These are phyloP conservation scores for Colletotrichum sp. DNA, from an alignment of 2,329 filamentous ascomycete genomes.

Conservation along the genomic window DNA sequence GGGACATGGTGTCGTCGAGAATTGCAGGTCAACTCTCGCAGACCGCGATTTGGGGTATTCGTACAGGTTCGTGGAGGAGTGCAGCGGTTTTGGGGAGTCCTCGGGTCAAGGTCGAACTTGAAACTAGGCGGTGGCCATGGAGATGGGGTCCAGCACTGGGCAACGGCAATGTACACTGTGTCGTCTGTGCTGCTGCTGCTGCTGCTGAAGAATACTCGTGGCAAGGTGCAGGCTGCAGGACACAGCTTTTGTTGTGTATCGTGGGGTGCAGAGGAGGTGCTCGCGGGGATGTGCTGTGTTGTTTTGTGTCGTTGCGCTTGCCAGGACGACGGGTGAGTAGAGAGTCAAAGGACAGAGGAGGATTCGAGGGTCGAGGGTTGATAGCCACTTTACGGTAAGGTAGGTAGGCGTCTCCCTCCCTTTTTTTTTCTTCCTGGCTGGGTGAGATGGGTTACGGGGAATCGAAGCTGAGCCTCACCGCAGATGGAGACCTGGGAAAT, in stretches of 20 bases:
- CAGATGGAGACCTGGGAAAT: conserved; percentile 6
- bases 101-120: background rate
- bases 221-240: background rate
- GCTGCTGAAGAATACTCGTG: background rate
- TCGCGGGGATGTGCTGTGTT: background rate
- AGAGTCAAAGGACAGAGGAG: background rate
- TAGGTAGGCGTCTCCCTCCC: background rate
- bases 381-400: background rate
- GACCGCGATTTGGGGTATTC: background rate
- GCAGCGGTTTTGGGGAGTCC: background rate
- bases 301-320: background rate
- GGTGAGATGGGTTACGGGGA: conserved; percentile 15
- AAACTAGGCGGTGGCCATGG: conserved; percentile 20
- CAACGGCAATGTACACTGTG: background rate
- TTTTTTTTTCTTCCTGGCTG: background rate
- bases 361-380: background rate
- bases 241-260: background rate
- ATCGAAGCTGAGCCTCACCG: conserved; percentile 20
- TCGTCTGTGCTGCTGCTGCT: conserved; percentile 14
- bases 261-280: background rate
- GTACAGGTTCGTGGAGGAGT: background rate
- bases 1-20: conserved; percentile 35
- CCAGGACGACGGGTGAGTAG: background rate
- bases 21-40: conserved; percentile 3
- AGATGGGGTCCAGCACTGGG: conserved; percentile 10